Conservation (phyloP, 441 rosid species). For the Populus hybrid region DNA sequence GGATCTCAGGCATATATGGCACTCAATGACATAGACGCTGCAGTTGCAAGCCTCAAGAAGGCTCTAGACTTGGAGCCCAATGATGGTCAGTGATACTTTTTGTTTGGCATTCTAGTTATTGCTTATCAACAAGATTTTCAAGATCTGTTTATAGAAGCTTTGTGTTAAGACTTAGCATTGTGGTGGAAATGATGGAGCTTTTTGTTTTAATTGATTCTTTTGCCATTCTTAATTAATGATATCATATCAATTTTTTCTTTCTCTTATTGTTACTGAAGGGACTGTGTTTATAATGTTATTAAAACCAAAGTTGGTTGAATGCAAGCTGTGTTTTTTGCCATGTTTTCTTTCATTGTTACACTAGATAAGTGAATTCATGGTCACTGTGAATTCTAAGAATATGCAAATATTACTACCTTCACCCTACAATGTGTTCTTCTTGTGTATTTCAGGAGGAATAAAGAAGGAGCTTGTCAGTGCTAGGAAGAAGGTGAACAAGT, state of each 20-base stretch:
- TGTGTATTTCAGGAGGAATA: slow-evolving; percentile 31
- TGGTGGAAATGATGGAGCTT: not conserved
- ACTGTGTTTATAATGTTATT: not conserved
- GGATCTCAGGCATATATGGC: slow-evolving; percentile 36
- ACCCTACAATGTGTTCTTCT: not conserved
- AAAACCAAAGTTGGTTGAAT: not conserved
- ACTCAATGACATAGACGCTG: slow-evolving; percentile 40
- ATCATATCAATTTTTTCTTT: not conserved
- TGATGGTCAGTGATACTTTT: slow-evolving; percentile 32
- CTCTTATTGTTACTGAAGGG: not conserved
- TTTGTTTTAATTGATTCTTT: not conserved
- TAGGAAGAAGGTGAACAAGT: slow-evolving; percentile 32
- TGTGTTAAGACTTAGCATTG: not conserved
- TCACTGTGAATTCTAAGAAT: not conserved
- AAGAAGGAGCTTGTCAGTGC: slow-evolving; percentile 43
- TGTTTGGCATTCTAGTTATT: not conserved
- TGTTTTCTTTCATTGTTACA: not conserved
- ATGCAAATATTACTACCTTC: not conserved
- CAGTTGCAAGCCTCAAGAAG: slow-evolving; percentile 45
- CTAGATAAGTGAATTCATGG: not conserved
- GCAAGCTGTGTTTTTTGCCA: not conserved
- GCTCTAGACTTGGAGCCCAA: slow-evolving; percentile 44
- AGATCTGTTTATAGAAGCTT: not conserved
- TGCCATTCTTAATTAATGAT: not conserved
- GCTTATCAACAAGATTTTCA: not conserved